Base-by-base conservation (phyloP, 176 grass and related monocot genomes). In the Lolium rigidum region DNA sequence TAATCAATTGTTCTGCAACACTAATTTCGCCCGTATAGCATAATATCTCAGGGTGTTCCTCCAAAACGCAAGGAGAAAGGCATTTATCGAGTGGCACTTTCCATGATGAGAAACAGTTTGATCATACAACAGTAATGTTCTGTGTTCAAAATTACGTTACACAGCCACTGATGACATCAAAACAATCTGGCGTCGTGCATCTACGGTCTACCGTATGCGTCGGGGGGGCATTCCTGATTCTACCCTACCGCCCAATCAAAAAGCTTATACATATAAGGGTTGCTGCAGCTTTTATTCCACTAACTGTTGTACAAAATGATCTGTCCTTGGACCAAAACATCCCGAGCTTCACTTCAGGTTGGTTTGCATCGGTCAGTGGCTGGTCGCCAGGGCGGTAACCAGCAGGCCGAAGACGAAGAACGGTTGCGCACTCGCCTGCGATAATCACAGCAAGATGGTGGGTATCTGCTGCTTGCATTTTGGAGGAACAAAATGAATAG, bases 351-450 rank as follows among this genome's bases (percentile, higher is more conserved):
- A 50, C 10, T 49, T 50, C 26, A 50, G 12, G 44, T 59, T 22
- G 28, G 28, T 31, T 31, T 31, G 16, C 11, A 22, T 31, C 1
- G 61, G 24, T 85, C 74, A 85, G 61, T 85, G 83, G 74, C 83
- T 85, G 49, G 47, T 85, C 16, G 93, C 90, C 86, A 95, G 85
- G 18, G 93, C 93, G 16, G 93, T 95, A 70, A 95, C 90, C 61
- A 95, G 21, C n/a, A 95, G 80, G 74, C 93, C 93, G 2, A 95
- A 76, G 31, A 90, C 90, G 8, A 95, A 87, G 90, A 95, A 95
- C 2, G 90, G 93, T 26, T 95, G 93, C 6, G 93, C 93, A 3
- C 90, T 95, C 50, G 93, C 90, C 93, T 95, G 88, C 26, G 1
- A 25, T 82, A 11, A 55, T 11, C 8, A 70, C 41, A 18, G 5